Percentiles rank a stretch among this genome's conserved stretches.
Evolutionary conservation across 2,329 filamentous ascomycete genomes (phyloP).

Genomic region (Anisogramma anomala): DNA sequence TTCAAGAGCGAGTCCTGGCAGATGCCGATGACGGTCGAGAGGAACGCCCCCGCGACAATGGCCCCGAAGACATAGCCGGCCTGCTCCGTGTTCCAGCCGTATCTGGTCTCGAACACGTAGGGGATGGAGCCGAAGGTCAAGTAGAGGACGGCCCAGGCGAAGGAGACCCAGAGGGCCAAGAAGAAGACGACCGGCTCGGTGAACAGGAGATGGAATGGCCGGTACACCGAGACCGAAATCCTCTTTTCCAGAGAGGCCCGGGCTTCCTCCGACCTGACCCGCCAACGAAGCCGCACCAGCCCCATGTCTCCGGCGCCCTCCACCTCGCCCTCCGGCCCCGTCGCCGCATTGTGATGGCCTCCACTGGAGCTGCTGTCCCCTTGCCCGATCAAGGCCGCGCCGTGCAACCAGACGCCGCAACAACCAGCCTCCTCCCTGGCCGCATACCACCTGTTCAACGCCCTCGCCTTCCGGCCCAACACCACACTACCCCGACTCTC

Average conservation of each 20-base stretch:
- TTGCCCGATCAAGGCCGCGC: conserved; percentile 13
- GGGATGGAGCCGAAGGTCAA: conserved; percentile 73
- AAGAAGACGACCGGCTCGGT: conserved; percentile 73
- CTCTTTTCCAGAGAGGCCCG: conserved; percentile 55
- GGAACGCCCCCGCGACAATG: conserved; percentile 53
- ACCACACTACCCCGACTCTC: conserved; percentile 77
- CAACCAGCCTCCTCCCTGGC: conserved; percentile 53
- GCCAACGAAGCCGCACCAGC: conserved; percentile 59
- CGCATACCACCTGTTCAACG: conserved; percentile 70
- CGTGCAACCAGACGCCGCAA: conserved; percentile 32
- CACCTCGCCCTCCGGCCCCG: conserved; percentile 15
- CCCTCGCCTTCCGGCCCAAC: conserved; percentile 60
- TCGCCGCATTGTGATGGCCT: background rate
- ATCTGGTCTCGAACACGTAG: conserved; percentile 57
- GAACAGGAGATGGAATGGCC: conserved; percentile 66
- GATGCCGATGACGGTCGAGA: conserved; percentile 59
- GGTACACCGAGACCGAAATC: conserved; percentile 61
- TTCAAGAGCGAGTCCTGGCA: conserved; percentile 58
- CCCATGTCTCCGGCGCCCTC: conserved; percentile 8
- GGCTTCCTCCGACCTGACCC: conserved; percentile 68
- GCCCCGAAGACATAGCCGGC: conserved; percentile 62
- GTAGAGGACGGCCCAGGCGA: conserved; percentile 83
- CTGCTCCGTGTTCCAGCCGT: conserved; percentile 56
- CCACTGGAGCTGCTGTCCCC: conserved; percentile 5
- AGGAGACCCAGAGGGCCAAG: conserved; percentile 83